Evolutionary conservation across 495 filamentous ascomycete species (phyloP).

Genomic region (Endocarpon pusillum): DNA sequence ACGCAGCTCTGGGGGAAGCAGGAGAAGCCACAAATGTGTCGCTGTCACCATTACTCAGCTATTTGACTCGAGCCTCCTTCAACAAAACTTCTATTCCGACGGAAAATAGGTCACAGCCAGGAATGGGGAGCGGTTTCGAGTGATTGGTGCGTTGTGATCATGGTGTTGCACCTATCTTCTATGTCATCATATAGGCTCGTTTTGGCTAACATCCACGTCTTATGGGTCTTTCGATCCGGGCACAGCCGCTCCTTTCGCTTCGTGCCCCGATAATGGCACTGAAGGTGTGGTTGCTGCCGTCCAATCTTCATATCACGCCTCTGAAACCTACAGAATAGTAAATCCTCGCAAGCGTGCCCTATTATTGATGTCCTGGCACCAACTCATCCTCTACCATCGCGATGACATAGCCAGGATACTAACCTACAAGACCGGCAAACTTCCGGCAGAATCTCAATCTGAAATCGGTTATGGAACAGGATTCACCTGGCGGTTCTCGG

Average conservation of each 20-base stretch:
- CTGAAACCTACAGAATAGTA: constrained; percentile 40
- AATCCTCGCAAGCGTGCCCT: constrained; percentile 44
- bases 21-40: not conserved
- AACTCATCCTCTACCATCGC: constrained; percentile 29
- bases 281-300: constrained; percentile 47
- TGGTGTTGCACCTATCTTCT: constrained; percentile 1
- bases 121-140: constrained; percentile 47
- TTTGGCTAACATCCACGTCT: constrained; percentile 3
- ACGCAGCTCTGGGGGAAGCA: not conserved
- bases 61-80: constrained; percentile 35
- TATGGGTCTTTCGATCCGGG: constrained; percentile 35
- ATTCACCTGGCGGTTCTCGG: constrained; percentile 49
- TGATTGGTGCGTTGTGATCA: constrained; percentile 32
- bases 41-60: not conserved
- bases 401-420: constrained; percentile 42
- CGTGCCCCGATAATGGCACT: constrained; percentile 39
- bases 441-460: constrained; percentile 36
- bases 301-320: constrained; percentile 39
- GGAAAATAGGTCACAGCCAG: constrained; percentile 46
- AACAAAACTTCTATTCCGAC: constrained; percentile 40
- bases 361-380: constrained; percentile 42
- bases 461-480: constrained; percentile 43
- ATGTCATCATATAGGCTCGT: constrained; percentile 2
- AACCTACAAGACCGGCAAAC: constrained; percentile 49
- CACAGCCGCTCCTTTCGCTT: constrained; percentile 43